Percentiles rank a stretch among this genome's conserved stretches.
Evolutionary conservation across 257 asterid genomes (phyloP).

Genomic region (Sherardia arvensis): DNA sequence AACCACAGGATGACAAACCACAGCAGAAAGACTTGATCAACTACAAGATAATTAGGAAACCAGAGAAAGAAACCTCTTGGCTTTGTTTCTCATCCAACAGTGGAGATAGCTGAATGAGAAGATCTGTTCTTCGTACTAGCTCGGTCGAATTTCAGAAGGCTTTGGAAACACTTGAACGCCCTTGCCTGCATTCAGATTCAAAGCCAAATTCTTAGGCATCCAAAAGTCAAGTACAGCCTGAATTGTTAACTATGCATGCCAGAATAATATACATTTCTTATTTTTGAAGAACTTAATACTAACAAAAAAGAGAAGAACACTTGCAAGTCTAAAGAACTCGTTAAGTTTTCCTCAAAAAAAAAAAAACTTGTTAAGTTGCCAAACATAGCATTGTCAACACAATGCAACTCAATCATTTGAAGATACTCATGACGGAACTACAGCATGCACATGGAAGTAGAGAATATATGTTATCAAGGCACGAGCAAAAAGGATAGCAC

Average conservation of each 20-base stretch:
- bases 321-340: not conserved
- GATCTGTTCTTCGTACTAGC: constrained; percentile 30
- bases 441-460: not conserved
- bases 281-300: no score
- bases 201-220: not conserved
- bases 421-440: not conserved
- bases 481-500: not conserved
- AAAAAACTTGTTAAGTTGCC: not conserved
- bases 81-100: constrained; percentile 3
- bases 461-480: not conserved
- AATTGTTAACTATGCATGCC: not conserved
- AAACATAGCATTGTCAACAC: not conserved
- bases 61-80: not conserved
- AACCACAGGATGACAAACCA: not conserved
- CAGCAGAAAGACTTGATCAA: not conserved
- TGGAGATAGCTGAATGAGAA: constrained; percentile 30
- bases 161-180: constrained; percentile 38
- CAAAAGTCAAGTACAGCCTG: not conserved
- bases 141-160: constrained; percentile 42
- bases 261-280: not conserved
- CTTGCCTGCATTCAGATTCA: constrained; percentile 31
- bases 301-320: no score
- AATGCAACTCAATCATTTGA: not conserved
- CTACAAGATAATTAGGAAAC: not conserved
- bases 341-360: no score